These are phyloP conservation scores for Papilionanthe hybrid DNA, from an alignment of 116 monocot species.

Conservation along the genomic window DNA sequence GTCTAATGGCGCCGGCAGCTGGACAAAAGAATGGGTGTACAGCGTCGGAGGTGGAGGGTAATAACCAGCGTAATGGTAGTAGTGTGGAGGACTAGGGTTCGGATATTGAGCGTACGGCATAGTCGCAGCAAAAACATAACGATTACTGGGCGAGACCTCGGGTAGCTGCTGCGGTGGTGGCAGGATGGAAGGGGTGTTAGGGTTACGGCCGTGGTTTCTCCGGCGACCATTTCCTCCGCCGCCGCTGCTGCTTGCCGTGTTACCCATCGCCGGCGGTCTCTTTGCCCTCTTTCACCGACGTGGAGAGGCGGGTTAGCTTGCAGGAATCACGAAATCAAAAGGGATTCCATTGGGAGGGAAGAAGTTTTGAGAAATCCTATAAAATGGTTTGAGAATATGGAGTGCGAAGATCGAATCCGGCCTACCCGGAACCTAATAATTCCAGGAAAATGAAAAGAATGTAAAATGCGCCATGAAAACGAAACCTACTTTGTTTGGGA, in stretches of 20 bases:
- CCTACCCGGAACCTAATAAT: too few species aligned
- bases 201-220: slow-evolving; percentile 17
- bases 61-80: slow-evolving; percentile 58
- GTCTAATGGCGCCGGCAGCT: slow-evolving; percentile 62
- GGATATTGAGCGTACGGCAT: slow-evolving; percentile 66
- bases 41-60: slow-evolving; percentile 41
- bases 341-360: not conserved
- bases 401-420: not conserved
- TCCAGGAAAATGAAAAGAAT: not conserved
- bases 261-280: slow-evolving; percentile 39
- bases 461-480: not conserved
- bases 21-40: slow-evolving; percentile 11
- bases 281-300: not conserved
- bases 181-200: slow-evolving; percentile 6
- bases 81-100: slow-evolving; percentile 45
- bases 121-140: slow-evolving; percentile 75
- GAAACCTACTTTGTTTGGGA: not conserved
- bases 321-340: not conserved
- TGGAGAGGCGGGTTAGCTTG: not conserved
- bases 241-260: slow-evolving; percentile 33
- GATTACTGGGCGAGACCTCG: slow-evolving; percentile 38
- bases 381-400: not conserved
- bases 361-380: not conserved
- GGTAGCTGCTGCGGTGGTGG: slow-evolving; percentile 10
- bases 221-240: slow-evolving; percentile 14